These are phyloP conservation scores for Cephaloascus fragrans DNA, from an alignment of 805 yeast species.

Conservation along the genomic window DNA sequence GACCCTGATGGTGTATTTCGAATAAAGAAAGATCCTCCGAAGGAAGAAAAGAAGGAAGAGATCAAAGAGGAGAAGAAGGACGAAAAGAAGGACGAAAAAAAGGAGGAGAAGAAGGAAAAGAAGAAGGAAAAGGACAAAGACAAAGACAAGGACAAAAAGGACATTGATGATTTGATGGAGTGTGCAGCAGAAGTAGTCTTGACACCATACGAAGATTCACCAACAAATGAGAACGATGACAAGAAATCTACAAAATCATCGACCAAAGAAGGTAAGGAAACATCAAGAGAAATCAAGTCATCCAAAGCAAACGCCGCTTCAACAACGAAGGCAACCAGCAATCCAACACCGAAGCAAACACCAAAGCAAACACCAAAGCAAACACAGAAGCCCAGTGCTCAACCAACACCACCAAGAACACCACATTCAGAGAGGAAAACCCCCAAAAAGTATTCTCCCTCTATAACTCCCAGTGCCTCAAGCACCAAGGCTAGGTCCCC, in stretches of 20 bases:
- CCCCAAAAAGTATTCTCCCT: background rate
- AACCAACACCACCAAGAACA: background rate
- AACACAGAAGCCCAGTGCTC: background rate
- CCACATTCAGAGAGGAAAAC: background rate
- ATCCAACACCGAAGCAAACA: background rate
- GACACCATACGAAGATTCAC: too few species aligned
- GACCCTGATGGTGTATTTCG: slow-evolving; percentile 29
- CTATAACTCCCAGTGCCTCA: background rate
- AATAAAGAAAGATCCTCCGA: slow-evolving; percentile 15
- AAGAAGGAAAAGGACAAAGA: slow-evolving; percentile 2
- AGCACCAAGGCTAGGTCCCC: background rate
- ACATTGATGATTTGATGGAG: slow-evolving; percentile 1
- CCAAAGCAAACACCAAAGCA: background rate
- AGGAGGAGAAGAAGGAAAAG: slow-evolving; percentile 2
- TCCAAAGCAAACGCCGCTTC: background rate
- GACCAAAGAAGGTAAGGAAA: slow-evolving; percentile 1
- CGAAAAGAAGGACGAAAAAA: background rate
- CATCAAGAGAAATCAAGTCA: too few species aligned
- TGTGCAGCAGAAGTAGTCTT: slow-evolving; percentile 1
- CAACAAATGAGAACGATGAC: too few species aligned
- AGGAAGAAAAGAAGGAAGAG: slow-evolving; percentile 1
- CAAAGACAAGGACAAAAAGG: slow-evolving; percentile 2
- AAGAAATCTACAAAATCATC: too few species aligned
- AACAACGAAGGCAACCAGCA: background rate
- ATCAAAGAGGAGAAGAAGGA: slow-evolving; percentile 1